phyloP scores from a whole-genome alignment of 495 filamentous ascomycete species.

The Neurospora sp. region DNA sequence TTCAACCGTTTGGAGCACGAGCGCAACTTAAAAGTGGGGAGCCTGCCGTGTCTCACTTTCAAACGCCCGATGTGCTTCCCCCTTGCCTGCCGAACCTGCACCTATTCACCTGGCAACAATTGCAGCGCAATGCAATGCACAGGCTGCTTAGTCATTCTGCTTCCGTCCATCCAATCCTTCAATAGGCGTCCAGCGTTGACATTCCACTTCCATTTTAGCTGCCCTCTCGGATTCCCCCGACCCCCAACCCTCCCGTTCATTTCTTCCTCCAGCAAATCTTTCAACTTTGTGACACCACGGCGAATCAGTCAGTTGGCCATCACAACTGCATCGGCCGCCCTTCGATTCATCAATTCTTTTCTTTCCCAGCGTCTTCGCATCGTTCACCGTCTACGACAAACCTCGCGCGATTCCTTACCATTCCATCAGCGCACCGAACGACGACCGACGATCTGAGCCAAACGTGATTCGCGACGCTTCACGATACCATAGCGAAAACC shows the following conservation, averaged over 20 bases:
- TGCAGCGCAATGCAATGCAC: not conserved
- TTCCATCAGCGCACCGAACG: not conserved
- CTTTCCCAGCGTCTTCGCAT: not conserved
- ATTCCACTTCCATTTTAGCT: not conserved
- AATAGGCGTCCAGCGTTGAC: not conserved
- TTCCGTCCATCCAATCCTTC: not conserved
- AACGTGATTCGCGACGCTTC: not conserved
- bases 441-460: not conserved
- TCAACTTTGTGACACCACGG: not conserved
- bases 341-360: not conserved
- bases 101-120: not conserved
- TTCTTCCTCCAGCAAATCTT: not conserved
- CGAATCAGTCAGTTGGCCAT: not conserved
- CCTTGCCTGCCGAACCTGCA: not conserved
- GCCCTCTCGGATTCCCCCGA: not conserved
- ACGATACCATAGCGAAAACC: not conserved
- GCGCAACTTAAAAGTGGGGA: not conserved
- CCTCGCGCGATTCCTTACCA: not conserved
- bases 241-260: not conserved
- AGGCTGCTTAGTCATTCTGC: not conserved
- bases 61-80: not conserved
- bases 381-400: not conserved
- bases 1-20: not conserved
- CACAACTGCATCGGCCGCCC: not conserved
- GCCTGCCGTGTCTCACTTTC: not conserved